Percentiles rank a stretch among this genome's conserved stretches.
phyloP scores from a whole-genome alignment of 2,329 filamentous ascomycete species.

The Pseudogymnoascus pannorum region DNA sequence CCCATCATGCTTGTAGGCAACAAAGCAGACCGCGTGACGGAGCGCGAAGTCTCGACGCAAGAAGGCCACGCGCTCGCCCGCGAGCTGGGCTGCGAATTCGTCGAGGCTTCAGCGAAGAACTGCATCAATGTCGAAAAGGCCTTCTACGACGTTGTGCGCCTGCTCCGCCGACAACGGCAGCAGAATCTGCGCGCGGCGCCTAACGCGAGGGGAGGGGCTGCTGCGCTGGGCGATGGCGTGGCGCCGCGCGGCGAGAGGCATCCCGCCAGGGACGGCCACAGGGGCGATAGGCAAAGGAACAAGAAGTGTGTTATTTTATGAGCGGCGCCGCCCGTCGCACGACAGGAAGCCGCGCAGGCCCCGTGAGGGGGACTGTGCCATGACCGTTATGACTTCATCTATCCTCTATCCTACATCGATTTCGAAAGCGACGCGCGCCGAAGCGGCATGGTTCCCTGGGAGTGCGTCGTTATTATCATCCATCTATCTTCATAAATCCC shows the following conservation, averaged over 20 bases:
- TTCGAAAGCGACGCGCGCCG: constrained; percentile 2
- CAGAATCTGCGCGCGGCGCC: constrained; percentile 17
- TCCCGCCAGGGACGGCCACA: constrained; percentile 23
- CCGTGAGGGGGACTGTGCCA: background rate
- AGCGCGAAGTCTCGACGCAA: constrained; percentile 92
- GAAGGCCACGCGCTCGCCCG: constrained; percentile 88
- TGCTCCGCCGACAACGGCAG: constrained; percentile 76
- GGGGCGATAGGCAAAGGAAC: constrained; percentile 17
- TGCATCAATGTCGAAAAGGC: constrained; percentile 98
- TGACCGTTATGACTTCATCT: constrained; percentile 9
- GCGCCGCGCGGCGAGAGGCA: constrained; percentile 19
- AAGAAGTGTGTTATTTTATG: constrained; percentile 29
- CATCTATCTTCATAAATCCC: background rate
- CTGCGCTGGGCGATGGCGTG: constrained; percentile 7
- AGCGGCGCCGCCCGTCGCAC: constrained; percentile 13
- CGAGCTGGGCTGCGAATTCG: constrained; percentile 90
- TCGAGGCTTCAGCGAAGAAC: constrained; percentile 95
- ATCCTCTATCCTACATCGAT: constrained; percentile 9
- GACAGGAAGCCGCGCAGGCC: background rate
- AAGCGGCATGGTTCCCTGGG: background rate
- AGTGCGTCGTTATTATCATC: background rate
- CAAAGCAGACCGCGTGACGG: constrained; percentile 94
- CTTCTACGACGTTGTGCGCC: constrained; percentile 94
- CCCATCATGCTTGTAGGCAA: constrained; percentile 98
- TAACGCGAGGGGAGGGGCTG: constrained; percentile 19